Conservation (phyloP, 2,329 filamentous ascomycete species). For the Claviceps monticola region DNA sequence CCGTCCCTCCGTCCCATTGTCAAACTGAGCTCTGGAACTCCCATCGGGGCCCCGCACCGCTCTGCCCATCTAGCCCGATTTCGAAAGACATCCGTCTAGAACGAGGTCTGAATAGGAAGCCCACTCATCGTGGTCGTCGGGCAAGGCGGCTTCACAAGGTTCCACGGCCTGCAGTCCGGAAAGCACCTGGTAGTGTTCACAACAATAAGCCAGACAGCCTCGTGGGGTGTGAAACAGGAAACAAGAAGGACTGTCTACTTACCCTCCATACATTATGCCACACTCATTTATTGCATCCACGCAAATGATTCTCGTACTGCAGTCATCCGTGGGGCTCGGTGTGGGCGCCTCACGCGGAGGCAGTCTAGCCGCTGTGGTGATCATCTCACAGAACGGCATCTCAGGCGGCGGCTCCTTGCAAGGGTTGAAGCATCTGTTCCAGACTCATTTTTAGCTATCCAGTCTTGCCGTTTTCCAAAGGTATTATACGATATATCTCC, state of each 20-base stretch:
- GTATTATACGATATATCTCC: no score
- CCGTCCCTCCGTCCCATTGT: background rate
- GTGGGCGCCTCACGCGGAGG: background rate
- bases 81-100: background rate
- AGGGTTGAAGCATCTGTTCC: background rate
- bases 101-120: background rate
- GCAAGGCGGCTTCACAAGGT: conserved; percentile 8
- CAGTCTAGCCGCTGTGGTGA: background rate
- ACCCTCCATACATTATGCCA: conserved; percentile 13
- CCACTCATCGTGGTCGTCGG: conserved; percentile 1
- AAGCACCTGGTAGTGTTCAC: conserved; percentile 9
- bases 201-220: background rate
- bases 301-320: conserved; percentile 14
- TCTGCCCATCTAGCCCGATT: background rate
- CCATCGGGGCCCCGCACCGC: no score
- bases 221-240: background rate
- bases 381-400: background rate
- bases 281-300: conserved; percentile 13
- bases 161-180: conserved; percentile 12
- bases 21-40: background rate
- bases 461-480: background rate
- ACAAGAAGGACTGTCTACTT: background rate
- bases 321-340: conserved; percentile 6
- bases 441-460: background rate
- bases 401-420: background rate